phyloP scores from a whole-genome alignment of 371 early-diverging fungal species.

The Mortierella sp. region DNA sequence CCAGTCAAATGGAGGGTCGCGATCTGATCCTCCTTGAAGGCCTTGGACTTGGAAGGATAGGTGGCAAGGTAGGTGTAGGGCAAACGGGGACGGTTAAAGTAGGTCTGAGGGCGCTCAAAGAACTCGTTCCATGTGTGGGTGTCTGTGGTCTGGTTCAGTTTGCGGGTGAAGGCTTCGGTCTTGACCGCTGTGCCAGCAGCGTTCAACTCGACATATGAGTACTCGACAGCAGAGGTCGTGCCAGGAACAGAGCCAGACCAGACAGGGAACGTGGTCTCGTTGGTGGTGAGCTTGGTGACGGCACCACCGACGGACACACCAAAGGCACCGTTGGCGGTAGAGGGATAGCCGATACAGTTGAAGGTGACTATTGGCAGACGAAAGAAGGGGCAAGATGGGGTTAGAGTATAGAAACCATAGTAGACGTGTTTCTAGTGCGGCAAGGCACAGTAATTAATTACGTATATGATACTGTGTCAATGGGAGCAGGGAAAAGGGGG shows the following conservation, averaged over 20 bases:
- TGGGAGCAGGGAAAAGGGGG: no score
- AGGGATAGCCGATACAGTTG: constrained; percentile 42
- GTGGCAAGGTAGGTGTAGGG: constrained; percentile 49
- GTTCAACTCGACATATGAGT: constrained; percentile 44
- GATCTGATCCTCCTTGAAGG: constrained; percentile 56
- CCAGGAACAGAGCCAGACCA: constrained; percentile 41
- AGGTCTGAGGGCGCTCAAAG: constrained; percentile 45
- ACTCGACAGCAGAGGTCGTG: constrained; percentile 26
- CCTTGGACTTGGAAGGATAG: constrained; percentile 49
- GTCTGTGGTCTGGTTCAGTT: constrained; percentile 40
- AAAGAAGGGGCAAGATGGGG: neutral
- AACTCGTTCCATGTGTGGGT: constrained; percentile 39
- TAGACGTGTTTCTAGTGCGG: no score
- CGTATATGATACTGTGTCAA: no score
- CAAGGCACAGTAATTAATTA: no score
- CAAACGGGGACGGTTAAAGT: constrained; percentile 13
- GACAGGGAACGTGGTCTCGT: constrained; percentile 38
- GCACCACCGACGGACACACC: constrained; percentile 35
- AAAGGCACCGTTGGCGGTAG: constrained; percentile 8
- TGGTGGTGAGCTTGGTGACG: constrained; percentile 27
- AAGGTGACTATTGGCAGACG: constrained; percentile 34
- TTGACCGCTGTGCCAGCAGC: constrained; percentile 35
- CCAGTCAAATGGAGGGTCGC: constrained; percentile 63
- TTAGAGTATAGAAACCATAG: no score
- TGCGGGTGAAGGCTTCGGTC: constrained; percentile 44